phyloP scores from a whole-genome alignment of 768 basidiomycete species.

The Roridomyces roridus region DNA sequence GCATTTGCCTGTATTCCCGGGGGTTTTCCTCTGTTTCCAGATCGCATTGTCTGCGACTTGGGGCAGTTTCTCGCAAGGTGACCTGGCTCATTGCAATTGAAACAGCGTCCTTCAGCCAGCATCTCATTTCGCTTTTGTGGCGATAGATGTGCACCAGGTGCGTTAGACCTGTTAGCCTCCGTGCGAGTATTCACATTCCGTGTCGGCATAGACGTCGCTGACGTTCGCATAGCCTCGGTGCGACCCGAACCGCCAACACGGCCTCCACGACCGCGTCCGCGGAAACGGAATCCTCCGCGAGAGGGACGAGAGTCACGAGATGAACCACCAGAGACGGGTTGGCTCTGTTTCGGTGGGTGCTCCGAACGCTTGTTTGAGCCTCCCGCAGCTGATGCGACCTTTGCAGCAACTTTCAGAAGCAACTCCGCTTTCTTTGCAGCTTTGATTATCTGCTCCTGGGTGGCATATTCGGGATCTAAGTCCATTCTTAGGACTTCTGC shows the following conservation, averaged over 20 bases:
- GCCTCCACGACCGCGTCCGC: slow-evolving; percentile 34
- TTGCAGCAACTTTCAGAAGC: neutral
- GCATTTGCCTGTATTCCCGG: neutral
- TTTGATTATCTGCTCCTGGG: slow-evolving; percentile 25
- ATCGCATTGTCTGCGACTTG: slow-evolving; percentile 11
- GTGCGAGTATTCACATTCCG: too few species aligned
- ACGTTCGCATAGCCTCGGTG: neutral
- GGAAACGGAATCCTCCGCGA: neutral
- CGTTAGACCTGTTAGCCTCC: too few species aligned
- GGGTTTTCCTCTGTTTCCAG: neutral
- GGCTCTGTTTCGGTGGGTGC: neutral
- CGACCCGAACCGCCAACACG: neutral
- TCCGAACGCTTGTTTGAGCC: neutral
- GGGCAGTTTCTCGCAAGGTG: slow-evolving; percentile 38
- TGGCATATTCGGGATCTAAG: slow-evolving; percentile 15
- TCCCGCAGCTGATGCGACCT: too few species aligned
- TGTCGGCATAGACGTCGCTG: neutral
- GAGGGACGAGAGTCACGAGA: too few species aligned
- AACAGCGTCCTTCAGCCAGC: slow-evolving; percentile 31
- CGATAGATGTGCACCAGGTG: neutral
- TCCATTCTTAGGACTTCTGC: slow-evolving; percentile 25
- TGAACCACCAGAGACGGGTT: neutral
- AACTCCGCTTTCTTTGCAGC: slow-evolving; percentile 29
- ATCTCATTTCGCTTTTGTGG: slow-evolving; percentile 13
- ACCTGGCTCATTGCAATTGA: slow-evolving; percentile 31